Evolutionary conservation across 2,329 filamentous ascomycete species (phyloP).

Genomic region (Nemania bipapillata): DNA sequence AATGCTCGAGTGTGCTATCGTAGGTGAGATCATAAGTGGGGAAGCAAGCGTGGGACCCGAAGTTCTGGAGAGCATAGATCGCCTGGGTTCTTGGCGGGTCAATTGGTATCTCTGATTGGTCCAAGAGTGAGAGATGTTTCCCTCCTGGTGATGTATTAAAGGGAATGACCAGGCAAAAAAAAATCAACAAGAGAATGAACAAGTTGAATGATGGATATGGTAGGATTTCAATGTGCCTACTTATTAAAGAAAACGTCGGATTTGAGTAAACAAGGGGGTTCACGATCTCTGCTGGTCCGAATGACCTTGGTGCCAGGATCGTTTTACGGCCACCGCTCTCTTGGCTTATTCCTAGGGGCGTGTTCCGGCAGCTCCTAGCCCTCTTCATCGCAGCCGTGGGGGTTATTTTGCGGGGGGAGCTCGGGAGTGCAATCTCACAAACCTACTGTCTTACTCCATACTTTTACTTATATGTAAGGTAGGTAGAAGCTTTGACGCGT

Average conservation of each 20-base stretch:
- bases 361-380: conserved; percentile 23
- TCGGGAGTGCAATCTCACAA: conserved; percentile 27
- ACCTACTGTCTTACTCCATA: conserved; percentile 12
- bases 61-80: conserved; percentile 39
- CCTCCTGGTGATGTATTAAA: not conserved
- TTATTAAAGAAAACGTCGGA: conserved; percentile 2
- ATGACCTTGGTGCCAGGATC: conserved; percentile 38
- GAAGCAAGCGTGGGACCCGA: conserved; percentile 26
- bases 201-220: too few relatives aligned
- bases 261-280: conserved; percentile 32
- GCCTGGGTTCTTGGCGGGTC: conserved; percentile 29
- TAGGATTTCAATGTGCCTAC: conserved; percentile 5
- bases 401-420: conserved; percentile 27
- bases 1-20: conserved; percentile 11
- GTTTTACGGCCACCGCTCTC: conserved; percentile 34
- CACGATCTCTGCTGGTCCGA: conserved; percentile 40
- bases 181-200: not conserved
- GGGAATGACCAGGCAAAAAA: not conserved
- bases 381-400: conserved; percentile 20
- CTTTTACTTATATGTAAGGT: too few relatives aligned
- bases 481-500: not conserved
- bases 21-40: conserved; percentile 34
- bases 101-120: conserved; percentile 24
- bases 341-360: conserved; percentile 28
- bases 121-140: not conserved